These are phyloP conservation scores for Wickerhamomyces bovis DNA, from an alignment of 805 yeast species.

Conservation along the genomic window DNA sequence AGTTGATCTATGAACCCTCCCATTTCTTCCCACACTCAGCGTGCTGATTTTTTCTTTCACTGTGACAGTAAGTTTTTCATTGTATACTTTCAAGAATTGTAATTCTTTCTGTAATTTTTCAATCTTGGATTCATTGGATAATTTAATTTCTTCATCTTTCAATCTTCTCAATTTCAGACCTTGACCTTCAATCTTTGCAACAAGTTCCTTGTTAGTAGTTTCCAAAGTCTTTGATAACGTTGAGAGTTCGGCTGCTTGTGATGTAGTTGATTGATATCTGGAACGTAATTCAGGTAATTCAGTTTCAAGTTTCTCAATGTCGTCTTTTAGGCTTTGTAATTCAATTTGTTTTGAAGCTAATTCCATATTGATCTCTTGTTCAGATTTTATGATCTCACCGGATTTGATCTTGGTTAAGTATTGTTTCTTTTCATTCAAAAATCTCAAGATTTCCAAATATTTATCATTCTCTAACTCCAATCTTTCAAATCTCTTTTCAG, in stretches of 20 bases:
- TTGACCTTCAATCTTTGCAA: conserved; percentile 28
- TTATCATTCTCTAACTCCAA: conserved; percentile 17
- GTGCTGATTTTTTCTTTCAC: conserved; percentile 21
- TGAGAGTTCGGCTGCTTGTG: conserved; percentile 42
- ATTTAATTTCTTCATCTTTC: conserved; percentile 9
- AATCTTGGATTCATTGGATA: conserved; percentile 1
- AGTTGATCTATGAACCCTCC: conserved; percentile 24
- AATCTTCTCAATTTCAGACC: conserved; percentile 25
- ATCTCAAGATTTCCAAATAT: conserved; percentile 7
- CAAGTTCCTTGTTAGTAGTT: conserved; percentile 21
- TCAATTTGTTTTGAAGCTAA: conserved; percentile 40
- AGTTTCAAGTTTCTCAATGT: conserved; percentile 20
- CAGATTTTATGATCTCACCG: conserved; percentile 25
- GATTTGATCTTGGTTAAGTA: conserved; percentile 1
- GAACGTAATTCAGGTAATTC: conserved; percentile 24
- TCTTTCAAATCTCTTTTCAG: conserved; percentile 17
- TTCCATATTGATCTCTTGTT: conserved; percentile 24
- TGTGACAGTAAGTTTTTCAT: conserved; percentile 7
- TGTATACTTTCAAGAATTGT: conserved; percentile 14
- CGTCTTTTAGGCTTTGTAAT: conserved; percentile 26
- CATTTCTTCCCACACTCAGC: conserved; percentile 22
- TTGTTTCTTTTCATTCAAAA: conserved; percentile 3
- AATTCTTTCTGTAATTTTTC: conserved; percentile 10
- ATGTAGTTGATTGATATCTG: conserved; percentile 40
- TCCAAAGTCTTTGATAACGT: conserved; percentile 21